Base-by-base conservation (phyloP, 495 filamentous ascomycete species). In the Annulohypoxylon stygium region DNA sequence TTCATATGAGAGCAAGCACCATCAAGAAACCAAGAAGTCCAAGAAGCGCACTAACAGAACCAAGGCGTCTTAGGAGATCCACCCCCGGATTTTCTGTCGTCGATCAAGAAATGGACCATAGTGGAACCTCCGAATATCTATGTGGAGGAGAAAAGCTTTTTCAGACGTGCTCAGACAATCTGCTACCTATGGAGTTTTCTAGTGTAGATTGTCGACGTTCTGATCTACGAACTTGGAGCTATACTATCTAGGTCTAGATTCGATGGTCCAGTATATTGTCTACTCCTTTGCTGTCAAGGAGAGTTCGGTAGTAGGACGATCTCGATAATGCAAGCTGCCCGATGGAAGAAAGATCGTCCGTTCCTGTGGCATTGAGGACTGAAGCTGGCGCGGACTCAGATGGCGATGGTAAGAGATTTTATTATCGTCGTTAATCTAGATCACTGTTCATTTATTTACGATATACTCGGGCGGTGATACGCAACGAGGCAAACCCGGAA, bases 321-420 rank as follows among this genome's bases (percentile, higher is more conserved):
- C 25, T 57, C 18, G 47, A 71, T 57, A 50, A 64, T 63, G 64
- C 61, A 61, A 41, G 61, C 36, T 8, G 34, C 34, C 30, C 12
- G 36, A 66, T 57, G 61, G 65, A 61, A 74, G 53, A 69, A 66
- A 65, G 60, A 74, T 74, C 65, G 48, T 26, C 65, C 48, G 65
- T 50, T 41, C 16, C 18, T 26, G 20, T 68, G 7, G 16, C 14
- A 34, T 43, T 64, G 53, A 10, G 51, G 18, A 12, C 6, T 62
- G 45, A 63, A 33, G 16, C 26, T 45, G 51, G 70, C 23, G 68
- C 20, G 33, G 45, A 39, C 45, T 20, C 11, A 14, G 51, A 60
- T 74, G 58, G 61, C 71, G 34, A 54, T 74, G 71, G 71, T 30
- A 63, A 61, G 48, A 63, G 47, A 26, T 20, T 66, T 59, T 58